Evolutionary conservation across 2,329 filamentous ascomycete species (phyloP).

Genomic region (Pseudopithomyces chartarum): DNA sequence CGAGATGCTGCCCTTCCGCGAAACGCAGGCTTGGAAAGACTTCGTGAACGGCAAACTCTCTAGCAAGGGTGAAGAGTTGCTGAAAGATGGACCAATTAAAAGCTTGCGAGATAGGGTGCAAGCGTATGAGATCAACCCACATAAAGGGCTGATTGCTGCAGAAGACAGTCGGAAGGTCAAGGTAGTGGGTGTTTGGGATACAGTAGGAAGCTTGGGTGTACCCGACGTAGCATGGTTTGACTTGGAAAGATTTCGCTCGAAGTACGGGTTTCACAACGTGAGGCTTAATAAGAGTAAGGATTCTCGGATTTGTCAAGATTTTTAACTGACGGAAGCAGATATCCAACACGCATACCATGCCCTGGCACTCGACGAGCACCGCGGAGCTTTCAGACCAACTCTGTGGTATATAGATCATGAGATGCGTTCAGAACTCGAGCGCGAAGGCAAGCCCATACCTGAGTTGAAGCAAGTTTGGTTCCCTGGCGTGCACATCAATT

Average conservation of each 20-base stretch:
- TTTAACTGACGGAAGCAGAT: slow-evolving; percentile 44
- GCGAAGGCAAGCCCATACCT: slow-evolving; percentile 24
- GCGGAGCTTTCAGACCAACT: slow-evolving; percentile 58
- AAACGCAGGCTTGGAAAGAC: slow-evolving; percentile 34
- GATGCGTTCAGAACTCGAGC: slow-evolving; percentile 34
- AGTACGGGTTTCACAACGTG: slow-evolving; percentile 42
- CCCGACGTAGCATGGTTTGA: slow-evolving; percentile 47
- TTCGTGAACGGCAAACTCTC: slow-evolving; percentile 44
- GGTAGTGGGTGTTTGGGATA: slow-evolving; percentile 56
- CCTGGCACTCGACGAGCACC: slow-evolving; percentile 59
- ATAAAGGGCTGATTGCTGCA: slow-evolving; percentile 25
- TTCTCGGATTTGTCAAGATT: slow-evolving; percentile 20
- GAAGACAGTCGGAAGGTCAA: slow-evolving; percentile 41
- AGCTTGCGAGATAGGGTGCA: slow-evolving; percentile 33
- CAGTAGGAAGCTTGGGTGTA: slow-evolving; percentile 52
- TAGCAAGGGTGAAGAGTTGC: slow-evolving; percentile 22
- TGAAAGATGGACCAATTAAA: slow-evolving; percentile 18
- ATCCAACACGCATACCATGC: slow-evolving; percentile 62
- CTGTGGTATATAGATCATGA: slow-evolving; percentile 54
- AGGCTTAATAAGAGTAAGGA: slow-evolving; percentile 39
- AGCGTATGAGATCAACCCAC: slow-evolving; percentile 43
- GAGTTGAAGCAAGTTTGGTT: slow-evolving; percentile 58
- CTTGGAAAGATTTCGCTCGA: slow-evolving; percentile 21
- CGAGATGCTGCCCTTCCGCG: slow-evolving; percentile 27
- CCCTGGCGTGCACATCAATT: slow-evolving; percentile 58